Evolutionary conservation across 2,329 filamentous ascomycete genomes (phyloP), one percentile per base, ranked within the genome.

Genomic region (Cladosporium sp.): DNA sequence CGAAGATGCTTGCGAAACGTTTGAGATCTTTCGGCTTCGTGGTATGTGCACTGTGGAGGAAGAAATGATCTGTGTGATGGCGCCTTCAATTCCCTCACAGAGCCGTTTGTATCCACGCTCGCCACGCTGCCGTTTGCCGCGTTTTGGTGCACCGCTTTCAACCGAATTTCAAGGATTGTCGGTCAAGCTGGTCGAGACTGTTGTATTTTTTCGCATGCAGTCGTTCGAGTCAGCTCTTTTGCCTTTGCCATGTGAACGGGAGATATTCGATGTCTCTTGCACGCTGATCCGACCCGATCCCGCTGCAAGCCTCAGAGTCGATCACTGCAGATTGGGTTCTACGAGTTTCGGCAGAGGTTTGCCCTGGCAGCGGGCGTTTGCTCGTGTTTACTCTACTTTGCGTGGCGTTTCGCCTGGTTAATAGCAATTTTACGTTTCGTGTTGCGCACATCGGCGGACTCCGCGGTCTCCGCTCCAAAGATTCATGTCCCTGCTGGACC

Each of bases 31-130:
- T 32, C 26, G 51, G 49, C 30, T 30, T 54, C 14, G 26, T 30
- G 51, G 51, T 21, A 30, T 54, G 51, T 54, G 51, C 51, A 21
- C 28, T 32, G 51, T 54, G 51, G 51, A 54, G 51, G 30, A 54
- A 54, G 25, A 28, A 28, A 26, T 53, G n/a, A 28, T 28, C 28
- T 28, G 28, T 28, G 28, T 28, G 28, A 26, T 53, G 48, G 48
- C 23, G 48, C 48, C 23, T 53, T 28, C 48, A 53, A n/a, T 10
- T 5, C 25, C 11, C 23, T 25, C 48, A 21, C 39, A 43, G 39
- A 43, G 39, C 39, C 39, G 39, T 46, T 46, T 23, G 10, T 46
- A 46, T 46, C 39, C 39, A 46, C n/a, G 21, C 39, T 46, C 39
- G 39, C 39, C 26, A 53, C 14, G 26, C 48, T 21, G 48, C 23